These are phyloP conservation scores for Chytridium lagenaria DNA, from an alignment of 371 early-diverging fungal species.

Conservation along the genomic window DNA sequence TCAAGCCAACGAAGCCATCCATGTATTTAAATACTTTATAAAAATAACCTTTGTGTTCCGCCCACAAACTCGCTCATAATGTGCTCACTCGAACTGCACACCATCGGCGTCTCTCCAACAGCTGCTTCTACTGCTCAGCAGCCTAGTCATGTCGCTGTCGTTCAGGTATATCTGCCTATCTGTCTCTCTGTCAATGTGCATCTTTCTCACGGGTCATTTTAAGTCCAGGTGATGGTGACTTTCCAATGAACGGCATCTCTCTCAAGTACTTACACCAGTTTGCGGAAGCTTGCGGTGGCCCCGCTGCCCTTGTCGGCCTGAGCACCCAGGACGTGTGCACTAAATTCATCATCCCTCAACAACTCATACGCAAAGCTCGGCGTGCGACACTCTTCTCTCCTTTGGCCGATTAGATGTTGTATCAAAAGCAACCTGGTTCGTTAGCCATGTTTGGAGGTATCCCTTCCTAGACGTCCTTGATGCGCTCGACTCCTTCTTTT, in stretches of 20 bases:
- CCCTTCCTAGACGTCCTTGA: constrained; percentile 23
- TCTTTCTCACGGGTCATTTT: too few species aligned
- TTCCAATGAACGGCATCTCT: constrained; percentile 19
- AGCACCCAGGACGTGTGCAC: constrained; percentile 19
- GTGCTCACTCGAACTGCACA: too few species aligned
- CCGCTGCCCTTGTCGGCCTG: constrained; percentile 12
- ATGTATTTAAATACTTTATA: too few species aligned
- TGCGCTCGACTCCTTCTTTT: constrained; percentile 23
- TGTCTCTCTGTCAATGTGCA: too few species aligned
- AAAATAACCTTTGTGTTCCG: too few species aligned
- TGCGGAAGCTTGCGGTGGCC: constrained; percentile 30
- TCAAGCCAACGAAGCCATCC: too few species aligned
- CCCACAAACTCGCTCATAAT: too few species aligned
- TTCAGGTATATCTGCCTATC: too few species aligned
- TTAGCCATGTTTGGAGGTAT: constrained; percentile 30
- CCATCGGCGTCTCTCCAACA: too few species aligned
- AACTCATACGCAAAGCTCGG: neutral
- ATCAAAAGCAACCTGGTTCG: constrained; percentile 19
- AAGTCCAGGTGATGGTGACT: too few species aligned
- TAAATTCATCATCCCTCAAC: constrained; percentile 23
- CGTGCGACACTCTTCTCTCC: neutral
- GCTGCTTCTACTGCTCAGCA: too few species aligned
- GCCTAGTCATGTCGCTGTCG: too few species aligned
- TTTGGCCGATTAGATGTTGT: neutral
- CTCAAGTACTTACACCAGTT: constrained; percentile 22